Percentiles rank a stretch among this genome's conserved stretches.
phyloP scores from a whole-genome alignment of 2,329 filamentous ascomycete genomes.

The Nigrospora osmanthi region DNA sequence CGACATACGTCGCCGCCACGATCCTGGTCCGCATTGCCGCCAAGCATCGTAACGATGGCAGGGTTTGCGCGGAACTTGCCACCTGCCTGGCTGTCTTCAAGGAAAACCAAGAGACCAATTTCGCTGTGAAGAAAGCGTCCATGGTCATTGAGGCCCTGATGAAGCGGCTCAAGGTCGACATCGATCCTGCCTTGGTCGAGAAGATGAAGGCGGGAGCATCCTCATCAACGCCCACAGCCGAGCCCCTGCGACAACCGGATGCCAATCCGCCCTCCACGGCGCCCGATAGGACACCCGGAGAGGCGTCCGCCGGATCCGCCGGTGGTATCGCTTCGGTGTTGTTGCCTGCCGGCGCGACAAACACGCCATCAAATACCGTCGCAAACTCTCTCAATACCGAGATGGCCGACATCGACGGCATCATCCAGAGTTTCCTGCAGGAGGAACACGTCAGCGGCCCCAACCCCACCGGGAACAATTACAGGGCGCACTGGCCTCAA shows the following conservation, averaged over 20 bases:
- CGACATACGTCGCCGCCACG: slow-evolving; percentile 45
- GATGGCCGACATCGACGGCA: slow-evolving; percentile 2
- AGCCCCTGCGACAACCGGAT: no score
- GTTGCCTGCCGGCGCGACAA: no score
- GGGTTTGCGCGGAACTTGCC: slow-evolving; percentile 29
- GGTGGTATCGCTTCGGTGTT: no score
- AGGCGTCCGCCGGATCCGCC: no score
- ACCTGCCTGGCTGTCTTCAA: slow-evolving; percentile 37
- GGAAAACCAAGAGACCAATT: slow-evolving; percentile 42
- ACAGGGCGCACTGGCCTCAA: neutral
- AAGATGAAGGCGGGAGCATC: no score
- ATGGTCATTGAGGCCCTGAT: slow-evolving; percentile 36
- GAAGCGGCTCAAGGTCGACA: slow-evolving; percentile 30
- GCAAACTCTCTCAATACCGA: neutral
- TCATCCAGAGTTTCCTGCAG: slow-evolving; percentile 2
- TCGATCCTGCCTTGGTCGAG: neutral
- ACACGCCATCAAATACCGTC: neutral
- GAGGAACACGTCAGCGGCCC: neutral
- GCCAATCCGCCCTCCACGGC: no score
- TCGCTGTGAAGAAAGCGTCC: slow-evolving; percentile 35
- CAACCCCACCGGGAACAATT: no score
- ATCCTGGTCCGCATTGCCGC: slow-evolving; percentile 44
- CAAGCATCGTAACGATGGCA: slow-evolving; percentile 28
- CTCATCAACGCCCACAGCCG: no score
- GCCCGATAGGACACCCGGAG: no score